Evolutionary conservation across 1,284 basidiomycete species (phyloP).

Genomic region (Spongiforma sp.): DNA sequence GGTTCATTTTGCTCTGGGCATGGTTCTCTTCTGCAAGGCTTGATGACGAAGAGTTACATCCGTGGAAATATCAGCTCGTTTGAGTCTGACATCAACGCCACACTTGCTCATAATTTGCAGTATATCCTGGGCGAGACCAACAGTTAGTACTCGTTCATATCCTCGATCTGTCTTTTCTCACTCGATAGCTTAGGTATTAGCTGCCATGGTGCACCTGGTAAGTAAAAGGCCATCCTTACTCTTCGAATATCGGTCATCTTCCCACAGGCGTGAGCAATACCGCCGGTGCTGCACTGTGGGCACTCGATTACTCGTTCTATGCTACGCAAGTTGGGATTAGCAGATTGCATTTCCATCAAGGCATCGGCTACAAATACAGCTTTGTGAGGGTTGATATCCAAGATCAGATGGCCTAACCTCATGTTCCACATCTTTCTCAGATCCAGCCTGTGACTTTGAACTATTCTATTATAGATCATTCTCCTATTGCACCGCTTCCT

Average conservation of each 20-base stretch:
- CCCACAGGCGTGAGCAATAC: slow-evolving; percentile 62
- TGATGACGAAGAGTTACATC: slow-evolving; percentile 66
- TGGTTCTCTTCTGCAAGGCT: slow-evolving; percentile 53
- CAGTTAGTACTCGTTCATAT: slow-evolving; percentile 41
- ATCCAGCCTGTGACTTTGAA: slow-evolving; percentile 60
- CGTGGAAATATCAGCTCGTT: slow-evolving; percentile 61
- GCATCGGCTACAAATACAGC: slow-evolving; percentile 55
- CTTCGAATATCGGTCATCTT: neutral
- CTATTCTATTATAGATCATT: slow-evolving; percentile 56
- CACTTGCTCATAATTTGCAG: slow-evolving; percentile 50
- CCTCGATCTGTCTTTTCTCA: slow-evolving; percentile 5
- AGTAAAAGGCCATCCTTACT: neutral
- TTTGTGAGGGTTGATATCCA: slow-evolving; percentile 36
- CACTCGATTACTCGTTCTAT: slow-evolving; percentile 66
- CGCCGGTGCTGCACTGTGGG: slow-evolving; percentile 73
- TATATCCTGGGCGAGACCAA: slow-evolving; percentile 71
- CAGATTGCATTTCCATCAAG: slow-evolving; percentile 47
- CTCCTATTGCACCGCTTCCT: slow-evolving; percentile 51
- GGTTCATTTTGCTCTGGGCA: slow-evolving; percentile 59
- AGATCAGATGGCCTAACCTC: neutral
- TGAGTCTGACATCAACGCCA: slow-evolving; percentile 53
- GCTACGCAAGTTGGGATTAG: slow-evolving; percentile 47
- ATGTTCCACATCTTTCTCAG: slow-evolving; percentile 32
- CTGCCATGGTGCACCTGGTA: slow-evolving; percentile 60
- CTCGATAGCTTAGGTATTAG: slow-evolving; percentile 18